These are phyloP conservation scores for Diaporthe nobilis DNA, from an alignment of 2,329 filamentous ascomycete genomes.

Conservation along the genomic window DNA sequence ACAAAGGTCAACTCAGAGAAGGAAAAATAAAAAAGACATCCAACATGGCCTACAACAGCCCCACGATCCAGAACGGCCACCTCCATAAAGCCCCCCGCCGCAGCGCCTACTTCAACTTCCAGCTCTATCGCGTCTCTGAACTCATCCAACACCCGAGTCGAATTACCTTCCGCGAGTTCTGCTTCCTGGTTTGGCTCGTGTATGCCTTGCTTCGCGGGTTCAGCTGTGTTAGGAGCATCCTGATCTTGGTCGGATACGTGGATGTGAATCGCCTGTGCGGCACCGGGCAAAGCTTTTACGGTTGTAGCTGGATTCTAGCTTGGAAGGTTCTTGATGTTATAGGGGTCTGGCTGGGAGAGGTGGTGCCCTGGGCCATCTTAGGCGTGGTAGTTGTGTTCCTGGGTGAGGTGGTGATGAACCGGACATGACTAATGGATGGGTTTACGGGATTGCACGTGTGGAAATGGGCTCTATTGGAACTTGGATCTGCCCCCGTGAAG, in stretches of 20 bases:
- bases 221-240: background rate
- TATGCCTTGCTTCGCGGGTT: conserved; percentile 39
- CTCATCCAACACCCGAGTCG: conserved; percentile 40
- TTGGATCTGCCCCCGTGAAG: background rate
- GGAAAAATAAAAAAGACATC: fast-evolving
- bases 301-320: conserved; percentile 16
- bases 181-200: conserved; percentile 23
- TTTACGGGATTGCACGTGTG: background rate
- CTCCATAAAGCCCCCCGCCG: conserved; percentile 25
- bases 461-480: background rate
- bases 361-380: conserved; percentile 43
- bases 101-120: conserved; percentile 39
- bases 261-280: conserved; percentile 34
- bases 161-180: conserved; percentile 43
- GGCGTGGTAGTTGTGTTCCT: conserved; percentile 37
- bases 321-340: background rate
- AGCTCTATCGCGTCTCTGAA: conserved; percentile 41
- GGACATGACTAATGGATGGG: background rate
- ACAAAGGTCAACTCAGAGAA: background rate
- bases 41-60: background rate
- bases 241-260: conserved; percentile 29
- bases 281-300: background rate
- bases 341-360: conserved; percentile 24
- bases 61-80: conserved; percentile 3
- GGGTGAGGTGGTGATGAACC: conserved; percentile 39